A percentile compares a stretch with the other conserved stretches of the same genome.
These are phyloP conservation scores for Geranium incanum DNA, from an alignment of 441 rosid species.

Conservation along the genomic window DNA sequence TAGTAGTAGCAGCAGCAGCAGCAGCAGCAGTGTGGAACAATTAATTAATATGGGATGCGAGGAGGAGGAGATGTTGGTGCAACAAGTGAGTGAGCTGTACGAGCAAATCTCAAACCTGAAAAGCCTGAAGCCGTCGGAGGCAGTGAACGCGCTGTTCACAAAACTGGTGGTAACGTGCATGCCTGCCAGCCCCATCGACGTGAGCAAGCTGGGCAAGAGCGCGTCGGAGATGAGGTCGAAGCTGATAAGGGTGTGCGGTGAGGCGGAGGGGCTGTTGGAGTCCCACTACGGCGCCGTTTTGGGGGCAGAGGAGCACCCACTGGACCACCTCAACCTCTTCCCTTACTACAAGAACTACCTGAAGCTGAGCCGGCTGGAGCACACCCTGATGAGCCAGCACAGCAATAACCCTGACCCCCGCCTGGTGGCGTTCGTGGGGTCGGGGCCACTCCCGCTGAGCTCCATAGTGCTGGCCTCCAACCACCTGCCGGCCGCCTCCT, in stretches of 20 bases:
- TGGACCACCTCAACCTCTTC: slow-evolving; percentile 17
- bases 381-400: slow-evolving; percentile 15
- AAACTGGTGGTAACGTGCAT: slow-evolving; percentile 41
- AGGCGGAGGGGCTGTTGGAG: slow-evolving; percentile 37
- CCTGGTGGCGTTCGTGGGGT: slow-evolving; percentile 22
- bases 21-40: no score
- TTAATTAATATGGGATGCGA: slow-evolving; percentile 36
- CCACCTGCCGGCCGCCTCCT: slow-evolving; percentile 13
- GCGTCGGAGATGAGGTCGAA: slow-evolving; percentile 30
- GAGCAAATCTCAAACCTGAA: slow-evolving; percentile 38
- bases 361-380: slow-evolving; percentile 20
- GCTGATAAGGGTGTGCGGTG: slow-evolving; percentile 36
- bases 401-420: background rate
- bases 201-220: slow-evolving; percentile 26
- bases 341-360: slow-evolving; percentile 23
- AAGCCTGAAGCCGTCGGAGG: slow-evolving; percentile 32
- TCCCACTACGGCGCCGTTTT: slow-evolving; percentile 30
- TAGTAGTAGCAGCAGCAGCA: no score
- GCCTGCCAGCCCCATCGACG: slow-evolving; percentile 33
- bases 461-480: slow-evolving; percentile 18
- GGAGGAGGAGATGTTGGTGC: slow-evolving; percentile 32
- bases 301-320: slow-evolving; percentile 24
- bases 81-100: slow-evolving; percentile 31
- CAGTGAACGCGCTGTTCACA: slow-evolving; percentile 38
- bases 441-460: slow-evolving; percentile 24